Conservation (phyloP, 2,329 filamentous ascomycete genomes). For the Trichoderma oligosporum region DNA sequence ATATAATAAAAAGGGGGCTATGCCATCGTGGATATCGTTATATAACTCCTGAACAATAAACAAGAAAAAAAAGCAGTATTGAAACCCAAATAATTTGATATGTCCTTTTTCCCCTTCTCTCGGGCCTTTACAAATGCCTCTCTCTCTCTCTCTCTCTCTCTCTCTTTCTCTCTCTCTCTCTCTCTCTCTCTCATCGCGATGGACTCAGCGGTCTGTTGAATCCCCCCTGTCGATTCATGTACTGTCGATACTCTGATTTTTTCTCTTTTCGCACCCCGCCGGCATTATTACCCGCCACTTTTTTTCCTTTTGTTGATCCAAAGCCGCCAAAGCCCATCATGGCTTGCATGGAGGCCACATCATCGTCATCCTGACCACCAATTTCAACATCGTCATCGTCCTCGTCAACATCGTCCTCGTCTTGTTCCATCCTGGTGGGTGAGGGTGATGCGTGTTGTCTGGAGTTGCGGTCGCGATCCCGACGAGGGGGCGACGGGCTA, state of each 20-base stretch:
- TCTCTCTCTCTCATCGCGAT: constrained; percentile 31
- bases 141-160: not conserved
- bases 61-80: not conserved
- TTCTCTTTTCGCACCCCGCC: constrained; percentile 86
- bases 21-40: constrained; percentile 17
- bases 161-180: too few species aligned
- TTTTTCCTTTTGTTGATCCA: constrained; percentile 80
- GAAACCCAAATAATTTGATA: not conserved
- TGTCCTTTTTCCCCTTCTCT: too few species aligned
- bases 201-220: constrained; percentile 77
- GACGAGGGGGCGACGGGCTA: constrained; percentile 21
- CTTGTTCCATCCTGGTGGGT: constrained; percentile 20
- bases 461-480: constrained; percentile 11
- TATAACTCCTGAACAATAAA: not conserved
- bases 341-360: constrained; percentile 69
- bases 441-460: constrained; percentile 21
- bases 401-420: constrained; percentile 26
- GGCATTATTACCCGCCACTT: constrained; percentile 81
- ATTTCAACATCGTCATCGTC: constrained; percentile 34
- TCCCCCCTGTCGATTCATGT: constrained; percentile 83
- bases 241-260: constrained; percentile 92
- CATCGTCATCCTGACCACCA: constrained; percentile 56
- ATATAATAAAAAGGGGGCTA: not conserved
- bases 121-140: too few species aligned
- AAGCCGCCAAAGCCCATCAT: constrained; percentile 91